Evolutionary conservation across 2,329 filamentous ascomycete genomes (phyloP).

Genomic region (Chaetomiaceae sp.): DNA sequence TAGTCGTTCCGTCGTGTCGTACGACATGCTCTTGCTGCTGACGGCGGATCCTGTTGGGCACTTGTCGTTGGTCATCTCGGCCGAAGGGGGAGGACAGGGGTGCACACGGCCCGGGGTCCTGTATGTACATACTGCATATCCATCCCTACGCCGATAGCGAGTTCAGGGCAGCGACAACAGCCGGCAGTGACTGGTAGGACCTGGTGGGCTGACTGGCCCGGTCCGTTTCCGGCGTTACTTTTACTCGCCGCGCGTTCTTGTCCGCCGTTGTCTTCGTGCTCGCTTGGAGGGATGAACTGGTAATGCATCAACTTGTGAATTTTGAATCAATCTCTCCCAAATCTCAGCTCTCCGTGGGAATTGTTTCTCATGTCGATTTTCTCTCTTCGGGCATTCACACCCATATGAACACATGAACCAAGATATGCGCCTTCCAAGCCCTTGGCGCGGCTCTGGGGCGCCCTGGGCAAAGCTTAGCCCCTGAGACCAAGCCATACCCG

Average conservation of each 20-base stretch:
- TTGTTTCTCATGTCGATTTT: background rate
- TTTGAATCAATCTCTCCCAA: too few relatives aligned
- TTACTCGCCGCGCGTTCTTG: background rate
- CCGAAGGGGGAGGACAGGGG: background rate
- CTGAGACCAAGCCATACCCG: background rate
- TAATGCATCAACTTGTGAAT: too few relatives aligned
- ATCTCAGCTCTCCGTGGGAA: background rate
- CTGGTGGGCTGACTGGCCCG: background rate
- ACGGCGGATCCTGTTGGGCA: too few relatives aligned
- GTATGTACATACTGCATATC: too few relatives aligned
- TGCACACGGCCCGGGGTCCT: too few relatives aligned
- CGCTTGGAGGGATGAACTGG: background rate
- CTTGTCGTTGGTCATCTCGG: too few relatives aligned
- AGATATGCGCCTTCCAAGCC: constrained; percentile 6
- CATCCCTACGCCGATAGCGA: too few relatives aligned
- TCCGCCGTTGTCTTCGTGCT: background rate
- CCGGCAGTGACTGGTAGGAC: background rate
- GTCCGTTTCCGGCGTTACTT: background rate
- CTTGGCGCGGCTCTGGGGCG: constrained; percentile 12
- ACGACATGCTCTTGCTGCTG: too few relatives aligned
- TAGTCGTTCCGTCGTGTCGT: too few relatives aligned
- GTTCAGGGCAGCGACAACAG: background rate
- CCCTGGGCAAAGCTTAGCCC: constrained; percentile 13
- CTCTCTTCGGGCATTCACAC: background rate
- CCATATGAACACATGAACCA: background rate